phyloP scores from a whole-genome alignment of 768 basidiomycete species.

The Suillus subalutaceus region DNA sequence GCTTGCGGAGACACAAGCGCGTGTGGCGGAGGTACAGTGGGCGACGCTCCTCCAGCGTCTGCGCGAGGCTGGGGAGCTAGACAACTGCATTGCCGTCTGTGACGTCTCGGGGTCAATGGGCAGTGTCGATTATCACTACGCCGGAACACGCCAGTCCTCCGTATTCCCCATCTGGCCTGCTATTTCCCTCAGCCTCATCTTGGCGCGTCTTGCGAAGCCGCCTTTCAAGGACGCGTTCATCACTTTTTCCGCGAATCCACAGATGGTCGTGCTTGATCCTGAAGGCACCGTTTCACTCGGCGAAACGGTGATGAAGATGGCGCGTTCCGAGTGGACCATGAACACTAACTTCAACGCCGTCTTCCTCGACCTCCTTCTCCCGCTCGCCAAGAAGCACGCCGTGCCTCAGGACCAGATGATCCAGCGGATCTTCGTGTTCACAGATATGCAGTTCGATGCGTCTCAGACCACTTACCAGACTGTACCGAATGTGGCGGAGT shows the following conservation, averaged over 20 bases:
- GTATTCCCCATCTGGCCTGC: slow-evolving; percentile 59
- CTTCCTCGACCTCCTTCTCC: slow-evolving; percentile 64
- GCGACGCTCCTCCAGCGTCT: slow-evolving; percentile 55
- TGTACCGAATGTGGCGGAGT: slow-evolving; percentile 25
- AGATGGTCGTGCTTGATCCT: slow-evolving; percentile 53
- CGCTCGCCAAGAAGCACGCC: slow-evolving; percentile 56
- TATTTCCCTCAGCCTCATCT: slow-evolving; percentile 64
- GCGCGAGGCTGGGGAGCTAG: slow-evolving; percentile 55
- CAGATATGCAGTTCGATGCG: slow-evolving; percentile 77
- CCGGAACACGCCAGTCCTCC: slow-evolving; percentile 13
- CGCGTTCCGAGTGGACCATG: slow-evolving; percentile 45
- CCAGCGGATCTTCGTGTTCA: slow-evolving; percentile 74
- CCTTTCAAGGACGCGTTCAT: slow-evolving; percentile 72
- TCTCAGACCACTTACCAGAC: not conserved
- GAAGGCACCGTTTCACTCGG: slow-evolving; percentile 33
- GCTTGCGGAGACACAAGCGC: slow-evolving; percentile 37
- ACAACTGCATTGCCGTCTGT: slow-evolving; percentile 67
- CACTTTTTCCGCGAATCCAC: slow-evolving; percentile 60
- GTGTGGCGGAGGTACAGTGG: slow-evolving; percentile 71
- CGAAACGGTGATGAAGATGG: slow-evolving; percentile 43
- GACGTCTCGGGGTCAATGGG: slow-evolving; percentile 82
- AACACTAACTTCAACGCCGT: slow-evolving; percentile 68
- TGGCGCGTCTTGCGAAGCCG: slow-evolving; percentile 61
- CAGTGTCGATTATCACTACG: slow-evolving; percentile 3
- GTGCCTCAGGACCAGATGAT: slow-evolving; percentile 74